Percentiles rank a stretch among this genome's conserved stretches.
These are phyloP conservation scores for Beauveria australis DNA, from an alignment of 2,329 filamentous ascomycete species.

Conservation along the genomic window DNA sequence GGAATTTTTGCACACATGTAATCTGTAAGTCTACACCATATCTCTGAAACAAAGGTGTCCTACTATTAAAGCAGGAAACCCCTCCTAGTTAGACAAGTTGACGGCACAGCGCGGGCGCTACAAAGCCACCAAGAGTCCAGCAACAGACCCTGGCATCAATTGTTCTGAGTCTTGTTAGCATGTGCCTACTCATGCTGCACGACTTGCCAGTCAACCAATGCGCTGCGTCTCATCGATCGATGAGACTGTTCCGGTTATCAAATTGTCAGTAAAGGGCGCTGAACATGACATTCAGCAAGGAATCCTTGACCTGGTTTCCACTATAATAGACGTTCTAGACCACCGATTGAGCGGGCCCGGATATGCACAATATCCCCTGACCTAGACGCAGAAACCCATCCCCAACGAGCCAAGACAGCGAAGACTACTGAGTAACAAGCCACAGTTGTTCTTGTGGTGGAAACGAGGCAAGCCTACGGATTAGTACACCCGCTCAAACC, in stretches of 20 bases:
- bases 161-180: not conserved
- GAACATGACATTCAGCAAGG: not conserved
- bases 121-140: no score
- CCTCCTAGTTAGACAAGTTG: no score
- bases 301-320: not conserved
- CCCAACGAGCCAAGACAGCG: not conserved
- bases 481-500: not conserved
- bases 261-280: not conserved
- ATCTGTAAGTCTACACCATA: no score
- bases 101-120: no score
- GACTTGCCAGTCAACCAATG: not conserved
- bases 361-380: slow-evolving; percentile 5
- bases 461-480: not conserved
- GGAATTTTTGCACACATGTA: no score
- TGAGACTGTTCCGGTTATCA: slow-evolving; percentile 1
- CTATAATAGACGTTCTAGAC: slow-evolving; percentile 8
- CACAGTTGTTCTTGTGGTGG: slow-evolving; percentile 4
- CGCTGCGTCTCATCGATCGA: slow-evolving; percentile 8
- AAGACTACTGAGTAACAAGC: not conserved
- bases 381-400: not conserved
- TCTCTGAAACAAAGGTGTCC: no score
- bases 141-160: no score
- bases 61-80: no score
- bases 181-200: not conserved
- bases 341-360: slow-evolving; percentile 9